Evolutionary conservation across 1,139 yeast species (phyloP), one percentile per base, ranked within the genome.

Genomic region (Blastobotrys indianensis): DNA sequence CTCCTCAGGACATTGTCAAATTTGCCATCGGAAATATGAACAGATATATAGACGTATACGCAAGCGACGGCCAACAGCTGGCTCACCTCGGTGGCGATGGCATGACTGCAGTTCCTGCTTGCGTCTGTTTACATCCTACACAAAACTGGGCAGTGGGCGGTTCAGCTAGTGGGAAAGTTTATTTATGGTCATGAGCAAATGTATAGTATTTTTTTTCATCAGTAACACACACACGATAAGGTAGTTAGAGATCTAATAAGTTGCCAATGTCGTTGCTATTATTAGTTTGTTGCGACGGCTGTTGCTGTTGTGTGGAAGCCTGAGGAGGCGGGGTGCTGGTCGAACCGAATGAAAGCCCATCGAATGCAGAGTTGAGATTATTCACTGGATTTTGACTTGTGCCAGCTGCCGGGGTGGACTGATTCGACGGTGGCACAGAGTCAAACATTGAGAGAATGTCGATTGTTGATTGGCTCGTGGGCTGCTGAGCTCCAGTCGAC

Each of bases 1-100:
- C 69, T 13, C 94, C 95, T 0, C 68, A 64, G 29, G 95, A 86
- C 55, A 72, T 78, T 30, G 85, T 87, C 53, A 88, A 90, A 56
- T 87, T 90, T 63, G 85, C 83, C 17, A 88, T 92, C 58, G 97
- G 87, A 17, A 90, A 90, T 61, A 92, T 92, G 97, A 85, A 83
- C 55, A 73, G 94, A 51, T 86, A 80, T 42, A 73, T 88, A 46
- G 97, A 92, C 63, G 72, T 92, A 6, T 92, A 82, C 59, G 80
- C 80, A 41, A 79, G 84, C 51, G 69, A 76, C 35, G 97, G 97
- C 1, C 74, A 75, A 39, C 88, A 83, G 51, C 61, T 90, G 23
- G 94, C 90, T 1, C 95, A 86, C 61, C 65, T 85, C 32, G 72
- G 77, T 2, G 81, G 77, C 42, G 73, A 68, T 35, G 56, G 70